Percentiles rank a stretch among this genome's conserved stretches.
phyloP scores from a whole-genome alignment of 2,329 filamentous ascomycete species.

The Botrytis byssoidea region DNA sequence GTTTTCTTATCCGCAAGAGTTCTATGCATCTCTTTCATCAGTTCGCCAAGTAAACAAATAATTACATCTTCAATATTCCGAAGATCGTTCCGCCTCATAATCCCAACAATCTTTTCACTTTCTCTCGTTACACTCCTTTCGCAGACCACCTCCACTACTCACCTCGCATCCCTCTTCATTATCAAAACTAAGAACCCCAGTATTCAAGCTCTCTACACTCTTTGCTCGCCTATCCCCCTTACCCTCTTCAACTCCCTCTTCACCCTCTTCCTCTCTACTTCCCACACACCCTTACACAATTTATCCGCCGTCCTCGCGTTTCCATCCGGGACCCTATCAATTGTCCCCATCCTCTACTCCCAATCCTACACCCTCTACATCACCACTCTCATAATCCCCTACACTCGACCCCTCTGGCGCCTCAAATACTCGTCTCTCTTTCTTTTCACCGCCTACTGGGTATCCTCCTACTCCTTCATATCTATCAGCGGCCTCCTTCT shows the following conservation, averaged over 20 bases:
- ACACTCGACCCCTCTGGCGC: constrained; percentile 28
- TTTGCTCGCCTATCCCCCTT: constrained; percentile 40
- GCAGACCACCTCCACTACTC: constrained; percentile 34
- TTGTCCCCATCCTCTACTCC: constrained; percentile 45
- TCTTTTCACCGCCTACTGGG: constrained; percentile 47
- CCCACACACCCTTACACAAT: constrained; percentile 37
- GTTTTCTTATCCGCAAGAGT: constrained; percentile 47
- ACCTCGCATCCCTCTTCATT: constrained; percentile 43
- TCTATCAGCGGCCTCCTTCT: constrained; percentile 44
- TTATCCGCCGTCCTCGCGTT: constrained; percentile 46
- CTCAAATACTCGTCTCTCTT: constrained; percentile 34
- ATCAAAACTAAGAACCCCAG: constrained; percentile 41
- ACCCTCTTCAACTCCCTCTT: constrained; percentile 48
- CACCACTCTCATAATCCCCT: constrained; percentile 46
- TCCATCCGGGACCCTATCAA: constrained; percentile 48
- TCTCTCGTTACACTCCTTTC: constrained; percentile 43
- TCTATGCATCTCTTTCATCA: constrained; percentile 44
- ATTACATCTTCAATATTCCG: constrained; percentile 45
- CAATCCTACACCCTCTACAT: constrained; percentile 50
- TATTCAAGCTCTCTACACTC: constrained; percentile 38
- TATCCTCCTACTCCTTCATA: constrained; percentile 49
- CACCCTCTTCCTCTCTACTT: constrained; percentile 47
- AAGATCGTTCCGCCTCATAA: constrained; percentile 44
- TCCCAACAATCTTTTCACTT: constrained; percentile 44
- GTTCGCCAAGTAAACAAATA: constrained; percentile 38